Conservation (phyloP, 2,329 filamentous ascomycete genomes). For the Claviceps citrina region DNA sequence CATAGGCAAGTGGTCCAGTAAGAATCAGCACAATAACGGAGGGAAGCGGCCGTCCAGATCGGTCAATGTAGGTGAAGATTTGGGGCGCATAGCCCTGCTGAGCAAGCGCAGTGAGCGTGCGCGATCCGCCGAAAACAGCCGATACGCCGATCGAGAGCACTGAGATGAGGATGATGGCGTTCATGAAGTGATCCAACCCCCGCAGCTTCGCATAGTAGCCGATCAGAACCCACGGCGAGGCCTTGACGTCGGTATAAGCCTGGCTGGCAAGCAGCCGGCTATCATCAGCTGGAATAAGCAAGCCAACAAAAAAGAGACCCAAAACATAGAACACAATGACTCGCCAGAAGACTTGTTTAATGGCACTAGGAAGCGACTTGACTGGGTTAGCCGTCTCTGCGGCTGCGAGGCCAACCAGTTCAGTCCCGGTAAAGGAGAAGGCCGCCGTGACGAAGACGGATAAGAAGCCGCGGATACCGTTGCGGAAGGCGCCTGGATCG, state of each 20-base stretch:
- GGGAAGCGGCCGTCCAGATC: conserved; percentile 33
- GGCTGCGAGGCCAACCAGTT: conserved; percentile 54
- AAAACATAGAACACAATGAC: conserved; percentile 36
- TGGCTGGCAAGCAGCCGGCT: conserved; percentile 27
- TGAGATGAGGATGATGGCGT: conserved; percentile 36
- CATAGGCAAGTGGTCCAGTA: conserved; percentile 32
- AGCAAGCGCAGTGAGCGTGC: conserved; percentile 39
- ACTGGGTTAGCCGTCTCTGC: conserved; percentile 53
- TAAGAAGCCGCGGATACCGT: conserved; percentile 56
- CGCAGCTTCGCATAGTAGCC: conserved; percentile 30
- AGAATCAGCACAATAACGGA: conserved; percentile 30
- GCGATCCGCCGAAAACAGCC: conserved; percentile 38
- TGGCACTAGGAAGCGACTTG: conserved; percentile 58
- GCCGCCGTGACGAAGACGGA: conserved; percentile 55
- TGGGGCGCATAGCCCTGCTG: conserved; percentile 41
- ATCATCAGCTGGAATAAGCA: conserved; percentile 29
- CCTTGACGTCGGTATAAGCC: conserved; percentile 26
- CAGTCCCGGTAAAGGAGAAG: conserved; percentile 53
- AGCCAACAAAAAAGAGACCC: conserved; percentile 32
- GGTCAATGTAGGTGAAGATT: conserved; percentile 38
- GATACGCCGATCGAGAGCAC: conserved; percentile 41
- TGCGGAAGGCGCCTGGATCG: conserved; percentile 40
- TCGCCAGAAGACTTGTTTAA: conserved; percentile 55
- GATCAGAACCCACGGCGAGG: conserved; percentile 36
- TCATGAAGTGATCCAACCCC: conserved; percentile 36